Evolutionary conservation across 352 stramenopile genomes (phyloP), one percentile per base, ranked within the genome.

Genomic region (Discostella stelligera): DNA sequence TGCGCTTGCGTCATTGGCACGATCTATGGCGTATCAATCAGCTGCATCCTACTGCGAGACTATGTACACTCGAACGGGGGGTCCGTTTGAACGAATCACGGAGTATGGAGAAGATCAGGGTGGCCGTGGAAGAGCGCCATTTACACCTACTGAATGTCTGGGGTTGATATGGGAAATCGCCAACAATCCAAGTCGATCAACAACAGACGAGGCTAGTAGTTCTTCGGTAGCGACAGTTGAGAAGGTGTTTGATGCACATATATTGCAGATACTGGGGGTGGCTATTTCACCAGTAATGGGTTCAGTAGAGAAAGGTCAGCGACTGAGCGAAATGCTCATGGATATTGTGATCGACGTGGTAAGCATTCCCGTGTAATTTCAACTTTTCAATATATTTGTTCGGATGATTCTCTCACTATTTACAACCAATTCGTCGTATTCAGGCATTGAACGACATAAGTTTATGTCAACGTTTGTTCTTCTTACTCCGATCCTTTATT

Each of bases 391-490:
- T 66, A 52, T 27, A 11, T 41, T 10, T 14, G 30, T 56, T 3
- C 21, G 30, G 23, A 27, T 13, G 2, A 66, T 58, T 3, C 37
- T 44, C 37, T 44, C 7, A 52, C 32, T 11, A 10, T 73, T 58
- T 44, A 10, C 11, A 3, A 44, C 37, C 7, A 14, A 3, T 58
- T 73, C 55, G 23, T 21, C 6, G 3, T 61, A 50, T 48, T 32
- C 39, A 18, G 14, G 44, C 21, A 62, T 44, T 81, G n/a, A 68
- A 77, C 48, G 71, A 89, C 56, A 69, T 82, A 25, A 73, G 73
- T 39, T 61, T 87, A 23, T 87, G 79, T 48, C 83, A 84, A 52
- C 53, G 70, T 11, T 60, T 89, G 8, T 77, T 85, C 60, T 87
- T 87, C 54, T 54, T 85, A 0, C 69, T 89, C 6, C 60, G 79